Evolutionary conservation across 2,329 filamentous ascomycete species (phyloP).

Genomic region (Tolypocladium inflatum): DNA sequence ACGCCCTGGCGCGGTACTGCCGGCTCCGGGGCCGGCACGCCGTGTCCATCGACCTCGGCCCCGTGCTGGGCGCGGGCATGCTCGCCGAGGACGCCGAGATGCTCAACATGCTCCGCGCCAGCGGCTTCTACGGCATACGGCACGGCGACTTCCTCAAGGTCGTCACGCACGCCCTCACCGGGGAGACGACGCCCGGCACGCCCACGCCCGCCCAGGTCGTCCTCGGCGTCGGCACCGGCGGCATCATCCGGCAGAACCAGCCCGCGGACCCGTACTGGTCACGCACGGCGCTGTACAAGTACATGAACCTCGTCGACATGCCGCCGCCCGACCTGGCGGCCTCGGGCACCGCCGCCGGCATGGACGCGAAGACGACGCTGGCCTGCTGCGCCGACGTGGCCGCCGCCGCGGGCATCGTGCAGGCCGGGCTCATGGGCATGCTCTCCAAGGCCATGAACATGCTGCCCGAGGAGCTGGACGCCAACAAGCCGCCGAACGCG

Average conservation of each 20-base stretch:
- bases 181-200: conserved; percentile 15
- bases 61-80: conserved; percentile 45
- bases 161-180: conserved; percentile 35
- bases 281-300: conserved; percentile 36
- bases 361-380: conserved; percentile 22
- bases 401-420: conserved; percentile 23
- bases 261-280: conserved; percentile 46
- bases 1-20: conserved; percentile 32
- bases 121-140: conserved; percentile 45
- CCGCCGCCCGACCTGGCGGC: conserved; percentile 18
- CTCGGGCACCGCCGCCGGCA: conserved; percentile 4
- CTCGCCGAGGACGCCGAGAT: conserved; percentile 37
- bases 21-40: conserved; percentile 23
- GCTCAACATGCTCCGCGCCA: conserved; percentile 37
- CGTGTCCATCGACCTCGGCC: conserved; percentile 40
- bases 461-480: conserved; percentile 33
- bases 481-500: conserved; percentile 26
- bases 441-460: conserved; percentile 35
- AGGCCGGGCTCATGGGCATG: conserved; percentile 27
- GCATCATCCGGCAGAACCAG: conserved; percentile 40
- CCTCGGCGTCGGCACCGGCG: conserved; percentile 45
- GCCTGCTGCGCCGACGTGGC: conserved; percentile 14
- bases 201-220: conserved; percentile 36
- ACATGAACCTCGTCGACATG: conserved; percentile 39
- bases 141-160: conserved; percentile 39